Base-by-base conservation (phyloP, 2,329 filamentous ascomycete genomes). In the Colletotrichum siamense region DNA sequence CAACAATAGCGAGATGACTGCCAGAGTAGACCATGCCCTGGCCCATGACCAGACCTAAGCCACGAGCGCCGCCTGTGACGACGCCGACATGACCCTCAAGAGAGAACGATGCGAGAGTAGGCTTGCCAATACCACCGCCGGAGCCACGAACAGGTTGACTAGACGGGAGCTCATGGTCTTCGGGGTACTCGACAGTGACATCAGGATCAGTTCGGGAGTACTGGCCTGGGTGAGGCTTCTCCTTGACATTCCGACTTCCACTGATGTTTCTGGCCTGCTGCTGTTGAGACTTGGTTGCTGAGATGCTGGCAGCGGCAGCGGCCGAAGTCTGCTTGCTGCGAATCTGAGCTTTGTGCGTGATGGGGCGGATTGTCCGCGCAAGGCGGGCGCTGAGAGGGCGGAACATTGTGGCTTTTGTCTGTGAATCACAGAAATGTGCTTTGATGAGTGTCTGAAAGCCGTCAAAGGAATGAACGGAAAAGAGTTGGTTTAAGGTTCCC, bases 21-120 rank as follows among this genome's bases (percentile, higher is more conserved):
- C 96, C 96, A 70, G 95, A 97, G 69, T 95, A 93, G 69, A 98
- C 94, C 85, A 98, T 92, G 63, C 95, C 96, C 87, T 98, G 96
- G 68, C 94, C 95, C 94, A 99, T 98, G 80, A 98, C 96, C 77
- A 98, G 88, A 52, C 96, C 96, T 74, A 99, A 86, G 9, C 96
- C 96, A 82, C 96, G 91, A 30, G 96, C 96, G 82, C 96, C 96
- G 69, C 96, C 96, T 1, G 96, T 99, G 52, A 99, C 94, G 55
- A 98, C 89, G 63, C 92, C 95, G 10, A 96, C 94, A 82, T 93
- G 94, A 77, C 93, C 94, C 83, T 98, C 94, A 39, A 99, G 91
- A 10, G 95, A 96, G 87, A 98, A 99, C 59, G 92, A 92, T 39
- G 95, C 93, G 32, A 98, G 91, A 0, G 96, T 98, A 30, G 95